Percentiles rank a stretch among this genome's conserved stretches.
Evolutionary conservation across 1,139 yeast genomes (phyloP).

Genomic region (Yamadazyma sp.): DNA sequence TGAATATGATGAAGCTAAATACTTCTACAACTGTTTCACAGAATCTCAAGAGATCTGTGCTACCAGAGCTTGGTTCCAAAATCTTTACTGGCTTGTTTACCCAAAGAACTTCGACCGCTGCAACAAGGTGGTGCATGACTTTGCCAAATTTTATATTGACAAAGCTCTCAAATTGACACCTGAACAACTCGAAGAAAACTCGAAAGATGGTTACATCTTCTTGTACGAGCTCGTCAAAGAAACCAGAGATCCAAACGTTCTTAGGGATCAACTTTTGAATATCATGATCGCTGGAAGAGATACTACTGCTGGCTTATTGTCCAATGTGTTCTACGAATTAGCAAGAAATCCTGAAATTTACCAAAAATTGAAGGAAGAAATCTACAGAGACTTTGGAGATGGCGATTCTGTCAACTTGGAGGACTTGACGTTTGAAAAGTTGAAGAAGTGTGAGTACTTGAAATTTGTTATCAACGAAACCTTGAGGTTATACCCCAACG

Average conservation of each 20-base stretch:
- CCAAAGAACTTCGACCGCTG: slow-evolving; percentile 25
- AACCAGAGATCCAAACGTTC: slow-evolving; percentile 39
- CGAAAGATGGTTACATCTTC: slow-evolving; percentile 30
- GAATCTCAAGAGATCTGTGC: slow-evolving; percentile 29
- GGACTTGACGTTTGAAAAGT: slow-evolving; percentile 42
- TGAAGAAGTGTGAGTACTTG: slow-evolving; percentile 48
- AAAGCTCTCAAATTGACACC: slow-evolving; percentile 23
- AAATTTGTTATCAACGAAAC: slow-evolving; percentile 47
- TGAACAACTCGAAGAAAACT: slow-evolving; percentile 25
- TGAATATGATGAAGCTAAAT: slow-evolving; percentile 7
- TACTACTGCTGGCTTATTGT: slow-evolving; percentile 50
- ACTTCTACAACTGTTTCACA: slow-evolving; percentile 31
- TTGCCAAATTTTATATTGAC: slow-evolving; percentile 24
- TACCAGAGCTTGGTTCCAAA: slow-evolving; percentile 28
- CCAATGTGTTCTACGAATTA: slow-evolving; percentile 41
- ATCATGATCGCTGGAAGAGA: slow-evolving; percentile 52
- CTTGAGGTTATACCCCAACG: slow-evolving; percentile 52
- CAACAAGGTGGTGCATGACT: slow-evolving; percentile 23
- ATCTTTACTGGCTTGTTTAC: slow-evolving; percentile 27
- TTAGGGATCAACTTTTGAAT: slow-evolving; percentile 48
- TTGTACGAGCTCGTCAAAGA: slow-evolving; percentile 44
- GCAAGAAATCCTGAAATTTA: slow-evolving; percentile 38
- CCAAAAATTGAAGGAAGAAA: slow-evolving; percentile 29
- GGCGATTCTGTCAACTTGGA: slow-evolving; percentile 33
- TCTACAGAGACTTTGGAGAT: slow-evolving; percentile 26